A percentile compares a stretch with the other conserved stretches of the same genome.
These are phyloP conservation scores for Fusarium scirpi DNA, from an alignment of 2,329 filamentous ascomycete species.

Conservation along the genomic window DNA sequence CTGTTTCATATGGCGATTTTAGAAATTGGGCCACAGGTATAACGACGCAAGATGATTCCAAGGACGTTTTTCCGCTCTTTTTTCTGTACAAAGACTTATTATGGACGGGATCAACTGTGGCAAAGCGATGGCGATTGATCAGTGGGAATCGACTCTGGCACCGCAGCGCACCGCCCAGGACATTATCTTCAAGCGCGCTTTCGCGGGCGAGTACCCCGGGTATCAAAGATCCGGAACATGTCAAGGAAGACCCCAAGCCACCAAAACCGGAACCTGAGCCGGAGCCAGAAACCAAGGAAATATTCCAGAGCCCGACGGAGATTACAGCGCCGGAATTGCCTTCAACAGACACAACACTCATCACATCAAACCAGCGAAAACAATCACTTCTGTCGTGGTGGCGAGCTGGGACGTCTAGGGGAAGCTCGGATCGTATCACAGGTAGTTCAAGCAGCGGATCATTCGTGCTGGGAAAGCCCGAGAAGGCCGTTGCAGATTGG, in stretches of 20 bases:
- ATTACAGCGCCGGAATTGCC: not conserved
- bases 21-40: constrained; percentile 56
- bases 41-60: constrained; percentile 58
- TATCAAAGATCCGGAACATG: not conserved
- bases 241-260: not conserved
- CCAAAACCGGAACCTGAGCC: not conserved
- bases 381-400: not conserved
- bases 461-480: constrained; percentile 48
- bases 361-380: not conserved
- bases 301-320: not conserved
- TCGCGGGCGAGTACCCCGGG: not conserved
- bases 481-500: constrained; percentile 54
- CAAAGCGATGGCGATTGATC: constrained; percentile 55
- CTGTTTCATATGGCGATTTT: constrained; percentile 52
- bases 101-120: constrained; percentile 55
- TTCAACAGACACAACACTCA: not conserved
- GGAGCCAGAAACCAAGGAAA: not conserved
- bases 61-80: constrained; percentile 59
- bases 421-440: constrained; percentile 47
- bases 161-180: not conserved
- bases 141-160: constrained; percentile 56
- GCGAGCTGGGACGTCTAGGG: constrained; percentile 22
- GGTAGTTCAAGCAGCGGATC: constrained; percentile 46
- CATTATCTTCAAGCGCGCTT: constrained; percentile 8
- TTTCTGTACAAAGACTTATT: constrained; percentile 52